These are phyloP conservation scores for Myxozyma mucilagina DNA, from an alignment of 805 yeast genomes.

Conservation along the genomic window DNA sequence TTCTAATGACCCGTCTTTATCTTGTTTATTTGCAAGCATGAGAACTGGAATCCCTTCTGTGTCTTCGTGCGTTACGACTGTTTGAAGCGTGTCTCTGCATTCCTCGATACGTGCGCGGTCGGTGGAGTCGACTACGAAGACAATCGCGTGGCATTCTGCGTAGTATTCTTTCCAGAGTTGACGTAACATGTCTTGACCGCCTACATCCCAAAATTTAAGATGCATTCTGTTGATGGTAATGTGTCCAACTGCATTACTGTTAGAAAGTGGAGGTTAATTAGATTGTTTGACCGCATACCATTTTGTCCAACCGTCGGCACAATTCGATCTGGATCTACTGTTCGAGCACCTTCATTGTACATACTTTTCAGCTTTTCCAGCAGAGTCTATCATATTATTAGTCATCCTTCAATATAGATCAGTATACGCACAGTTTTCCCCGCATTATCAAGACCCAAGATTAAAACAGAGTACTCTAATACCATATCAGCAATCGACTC, in stretches of 20 bases:
- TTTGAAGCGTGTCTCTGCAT: constrained; percentile 63
- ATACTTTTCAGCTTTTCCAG: constrained; percentile 63
- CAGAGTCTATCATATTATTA: constrained; percentile 48
- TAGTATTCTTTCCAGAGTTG: constrained; percentile 87
- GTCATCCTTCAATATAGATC: background rate
- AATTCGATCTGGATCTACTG: constrained; percentile 52
- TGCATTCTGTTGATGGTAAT: constrained; percentile 44
- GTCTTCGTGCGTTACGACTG: constrained; percentile 58
- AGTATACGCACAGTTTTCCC: constrained; percentile 70
- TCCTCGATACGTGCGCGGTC: constrained; percentile 81
- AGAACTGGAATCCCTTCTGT: constrained; percentile 81
- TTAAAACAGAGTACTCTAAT: constrained; percentile 68
- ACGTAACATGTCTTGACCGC: constrained; percentile 88
- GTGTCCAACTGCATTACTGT: constrained; percentile 42
- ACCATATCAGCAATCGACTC: background rate
- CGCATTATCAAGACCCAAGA: constrained; percentile 91
- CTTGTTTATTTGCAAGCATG: constrained; percentile 96
- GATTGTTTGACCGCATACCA: constrained; percentile 39
- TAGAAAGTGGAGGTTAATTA: constrained; percentile 34
- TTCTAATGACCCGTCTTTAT: constrained; percentile 66
- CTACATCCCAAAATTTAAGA: constrained; percentile 92
- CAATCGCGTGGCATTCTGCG: constrained; percentile 82
- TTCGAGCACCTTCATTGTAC: constrained; percentile 41
- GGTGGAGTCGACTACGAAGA: constrained; percentile 89
- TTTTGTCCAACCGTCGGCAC: constrained; percentile 96